Evolutionary conservation across 345 rosid species (phyloP).

Genomic region (Acer saccharum): DNA sequence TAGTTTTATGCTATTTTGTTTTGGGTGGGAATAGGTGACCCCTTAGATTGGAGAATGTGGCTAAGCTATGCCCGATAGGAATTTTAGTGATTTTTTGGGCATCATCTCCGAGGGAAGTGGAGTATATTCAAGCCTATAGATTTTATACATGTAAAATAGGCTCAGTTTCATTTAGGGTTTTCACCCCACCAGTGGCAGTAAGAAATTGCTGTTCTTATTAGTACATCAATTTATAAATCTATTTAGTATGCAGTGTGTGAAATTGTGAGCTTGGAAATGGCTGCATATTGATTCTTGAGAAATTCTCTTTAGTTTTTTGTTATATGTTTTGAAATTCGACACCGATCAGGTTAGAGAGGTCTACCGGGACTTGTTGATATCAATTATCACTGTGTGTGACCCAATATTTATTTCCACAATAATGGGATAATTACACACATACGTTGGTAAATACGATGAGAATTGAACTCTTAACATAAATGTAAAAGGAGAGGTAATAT

Average conservation of each 20-base stretch:
- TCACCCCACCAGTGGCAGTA: neutral
- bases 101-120: neutral
- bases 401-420: no score
- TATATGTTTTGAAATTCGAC: no score
- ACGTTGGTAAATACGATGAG: no score
- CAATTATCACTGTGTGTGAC: no score
- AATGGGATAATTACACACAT: no score
- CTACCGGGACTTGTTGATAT: neutral
- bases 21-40: constrained; percentile 16
- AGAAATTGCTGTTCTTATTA: neutral
- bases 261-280: neutral
- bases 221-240: neutral
- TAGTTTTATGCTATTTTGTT: neutral
- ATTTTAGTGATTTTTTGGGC: neutral
- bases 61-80: no score
- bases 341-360: no score
- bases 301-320: neutral
- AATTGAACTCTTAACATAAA: no score
- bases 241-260: neutral
- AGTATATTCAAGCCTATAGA: neutral
- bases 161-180: neutral
- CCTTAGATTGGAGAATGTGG: constrained; percentile 14
- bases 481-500: no score
- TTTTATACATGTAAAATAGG: neutral
- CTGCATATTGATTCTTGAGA: neutral